Percentiles rank a stretch among this genome's conserved stretches.
Evolutionary conservation across 73 alveolate species (phyloP).

Genomic region (Breviolum minutum): DNA sequence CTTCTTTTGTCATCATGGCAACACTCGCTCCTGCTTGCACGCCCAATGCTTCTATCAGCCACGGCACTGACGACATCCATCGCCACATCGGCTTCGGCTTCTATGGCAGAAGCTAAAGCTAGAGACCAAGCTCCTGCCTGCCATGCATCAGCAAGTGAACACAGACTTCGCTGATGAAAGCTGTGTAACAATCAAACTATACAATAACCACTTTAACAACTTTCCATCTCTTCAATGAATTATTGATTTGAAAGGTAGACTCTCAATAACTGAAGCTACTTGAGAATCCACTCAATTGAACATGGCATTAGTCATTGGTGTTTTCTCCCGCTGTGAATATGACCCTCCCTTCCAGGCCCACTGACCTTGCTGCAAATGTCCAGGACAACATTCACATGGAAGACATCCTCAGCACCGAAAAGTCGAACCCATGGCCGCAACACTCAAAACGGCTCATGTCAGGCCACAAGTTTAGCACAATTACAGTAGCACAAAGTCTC

Average conservation of each 20-base stretch:
- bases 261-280: no score
- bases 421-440: neutral
- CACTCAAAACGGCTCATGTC: neutral
- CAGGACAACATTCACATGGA: conserved; percentile 22
- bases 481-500: neutral
- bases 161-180: neutral
- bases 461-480: neutral
- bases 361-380: conserved; percentile 28
- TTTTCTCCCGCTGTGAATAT: neutral
- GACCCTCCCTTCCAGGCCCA: neutral
- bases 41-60: neutral
- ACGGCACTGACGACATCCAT: neutral
- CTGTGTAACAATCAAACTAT: no score
- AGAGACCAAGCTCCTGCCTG: conserved; percentile 40
- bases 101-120: neutral
- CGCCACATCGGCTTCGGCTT: neutral
- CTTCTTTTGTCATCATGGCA: neutral
- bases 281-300: no score
- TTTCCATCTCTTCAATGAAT: neutral
- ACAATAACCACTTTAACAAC: no score
- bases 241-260: no score
- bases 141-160: neutral
- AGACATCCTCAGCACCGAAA: neutral
- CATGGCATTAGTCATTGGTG: no score
- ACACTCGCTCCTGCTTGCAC: no score